These are phyloP conservation scores for Fermentozyma sake DNA, from an alignment of 1,139 yeast species.

Conservation along the genomic window DNA sequence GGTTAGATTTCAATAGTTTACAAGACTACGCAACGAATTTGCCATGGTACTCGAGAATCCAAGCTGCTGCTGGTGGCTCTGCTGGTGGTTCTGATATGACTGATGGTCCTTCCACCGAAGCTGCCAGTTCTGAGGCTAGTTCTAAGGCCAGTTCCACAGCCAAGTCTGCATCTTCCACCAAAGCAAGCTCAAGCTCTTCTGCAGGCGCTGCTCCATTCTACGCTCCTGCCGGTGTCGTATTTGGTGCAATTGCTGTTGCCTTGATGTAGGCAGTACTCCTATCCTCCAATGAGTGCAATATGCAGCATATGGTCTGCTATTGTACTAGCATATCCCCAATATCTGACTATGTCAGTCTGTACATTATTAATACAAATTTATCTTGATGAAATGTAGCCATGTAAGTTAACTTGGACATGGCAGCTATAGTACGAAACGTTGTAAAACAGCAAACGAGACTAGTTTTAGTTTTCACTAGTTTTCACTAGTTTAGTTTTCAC, in stretches of 20 bases:
- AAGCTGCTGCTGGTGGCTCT: slow-evolving; percentile 12
- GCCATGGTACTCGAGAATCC: slow-evolving; percentile 41
- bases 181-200: slow-evolving; percentile 4
- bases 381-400: too few relatives aligned
- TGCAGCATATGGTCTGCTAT: too few relatives aligned
- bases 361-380: too few relatives aligned
- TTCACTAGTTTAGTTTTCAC: too few relatives aligned
- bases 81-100: slow-evolving; percentile 10
- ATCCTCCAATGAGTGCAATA: too few relatives aligned
- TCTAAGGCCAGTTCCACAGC: slow-evolving; percentile 5
- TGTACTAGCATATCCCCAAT: too few relatives aligned
- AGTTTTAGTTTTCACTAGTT: too few relatives aligned
- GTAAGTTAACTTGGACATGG: too few relatives aligned
- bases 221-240: slow-evolving; percentile 32
- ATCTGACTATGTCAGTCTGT: too few relatives aligned
- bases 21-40: slow-evolving; percentile 34
- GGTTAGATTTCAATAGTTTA: slow-evolving; percentile 19
- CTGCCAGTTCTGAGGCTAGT: slow-evolving; percentile 3
- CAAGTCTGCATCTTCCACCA: slow-evolving; percentile 5
- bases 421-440: too few relatives aligned
- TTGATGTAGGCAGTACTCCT: too few relatives aligned
- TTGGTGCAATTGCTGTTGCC: slow-evolving; percentile 35
- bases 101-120: slow-evolving; percentile 5
- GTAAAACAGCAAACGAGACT: too few relatives aligned
- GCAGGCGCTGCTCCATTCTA: slow-evolving; percentile 12